These are phyloP conservation scores for Nannochloropsis gaditana DNA, from an alignment of 108 stramenopile species.

Conservation along the genomic window DNA sequence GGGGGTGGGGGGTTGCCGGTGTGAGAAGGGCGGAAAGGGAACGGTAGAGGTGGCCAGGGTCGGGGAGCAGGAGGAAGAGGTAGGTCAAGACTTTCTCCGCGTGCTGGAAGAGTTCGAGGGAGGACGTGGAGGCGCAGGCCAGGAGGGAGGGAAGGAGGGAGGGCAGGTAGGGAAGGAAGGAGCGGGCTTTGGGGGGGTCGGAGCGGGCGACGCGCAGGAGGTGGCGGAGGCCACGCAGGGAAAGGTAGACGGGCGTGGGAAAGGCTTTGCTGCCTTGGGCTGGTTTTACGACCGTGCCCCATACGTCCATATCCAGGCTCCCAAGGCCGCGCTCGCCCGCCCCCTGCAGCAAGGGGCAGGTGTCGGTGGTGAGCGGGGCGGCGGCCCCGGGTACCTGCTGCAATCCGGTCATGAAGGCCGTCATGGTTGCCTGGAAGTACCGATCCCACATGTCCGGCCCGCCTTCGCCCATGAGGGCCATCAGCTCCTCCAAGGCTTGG, in stretches of 20 bases:
- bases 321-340: too few relatives aligned
- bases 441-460: neutral
- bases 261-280: neutral
- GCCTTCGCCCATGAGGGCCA: neutral
- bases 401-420: neutral
- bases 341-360: neutral
- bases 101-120: neutral
- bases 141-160: constrained; percentile 17
- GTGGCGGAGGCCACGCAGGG: neutral
- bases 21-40: constrained; percentile 9
- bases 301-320: neutral
- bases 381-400: neutral
- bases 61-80: neutral
- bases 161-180: neutral
- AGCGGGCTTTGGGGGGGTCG: constrained; percentile 2
- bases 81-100: neutral
- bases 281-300: neutral
- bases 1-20: neutral
- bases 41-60: neutral
- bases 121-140: neutral
- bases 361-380: neutral
- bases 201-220: neutral
- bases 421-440: neutral
- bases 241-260: neutral
- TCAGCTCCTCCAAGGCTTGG: neutral